Percentiles rank a stretch among this genome's conserved stretches.
Evolutionary conservation across 441 rosid species (phyloP).

Genomic region (Corymbia citriodora): DNA sequence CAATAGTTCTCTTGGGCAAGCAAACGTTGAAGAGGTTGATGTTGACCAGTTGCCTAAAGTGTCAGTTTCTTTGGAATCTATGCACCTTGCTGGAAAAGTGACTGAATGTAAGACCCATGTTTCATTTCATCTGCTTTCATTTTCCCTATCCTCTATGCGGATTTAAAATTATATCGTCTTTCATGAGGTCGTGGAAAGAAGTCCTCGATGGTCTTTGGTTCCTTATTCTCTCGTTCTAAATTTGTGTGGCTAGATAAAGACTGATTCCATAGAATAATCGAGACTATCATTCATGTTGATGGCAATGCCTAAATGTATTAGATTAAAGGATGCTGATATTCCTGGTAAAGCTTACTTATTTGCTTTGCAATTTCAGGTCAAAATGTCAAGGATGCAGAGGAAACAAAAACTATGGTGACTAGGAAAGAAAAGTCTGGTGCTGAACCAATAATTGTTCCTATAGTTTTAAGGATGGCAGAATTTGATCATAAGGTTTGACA

Average conservation of each 20-base stretch:
- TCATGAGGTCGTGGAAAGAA: not conserved
- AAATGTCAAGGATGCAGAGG: conserved; percentile 24
- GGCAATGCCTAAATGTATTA: not conserved
- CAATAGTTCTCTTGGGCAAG: conserved; percentile 10
- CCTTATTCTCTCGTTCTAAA: not conserved
- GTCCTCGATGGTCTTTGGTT: not conserved
- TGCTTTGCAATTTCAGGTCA: conserved; percentile 37
- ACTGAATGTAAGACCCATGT: conserved; percentile 30
- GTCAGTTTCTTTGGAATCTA: conserved; percentile 26
- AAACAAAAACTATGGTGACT: conserved; percentile 17
- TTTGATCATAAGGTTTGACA: conserved; percentile 83
- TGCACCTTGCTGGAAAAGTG: conserved; percentile 28
- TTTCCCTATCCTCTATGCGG: not conserved
- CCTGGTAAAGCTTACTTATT: not conserved
- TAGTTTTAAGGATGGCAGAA: conserved; percentile 88
- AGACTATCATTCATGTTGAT: not conserved
- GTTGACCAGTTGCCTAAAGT: conserved; percentile 29
- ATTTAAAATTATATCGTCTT: not conserved
- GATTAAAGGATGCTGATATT: not conserved
- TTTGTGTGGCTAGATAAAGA: not conserved
- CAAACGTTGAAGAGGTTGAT: conserved; percentile 16
- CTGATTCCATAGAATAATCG: not conserved
- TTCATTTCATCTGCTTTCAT: conserved; percentile 2
- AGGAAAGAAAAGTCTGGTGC: conserved; percentile 64
- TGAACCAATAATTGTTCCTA: conserved; percentile 78